Conservation (phyloP, 2,329 filamentous ascomycete genomes). For the Zarea fungicola region DNA sequence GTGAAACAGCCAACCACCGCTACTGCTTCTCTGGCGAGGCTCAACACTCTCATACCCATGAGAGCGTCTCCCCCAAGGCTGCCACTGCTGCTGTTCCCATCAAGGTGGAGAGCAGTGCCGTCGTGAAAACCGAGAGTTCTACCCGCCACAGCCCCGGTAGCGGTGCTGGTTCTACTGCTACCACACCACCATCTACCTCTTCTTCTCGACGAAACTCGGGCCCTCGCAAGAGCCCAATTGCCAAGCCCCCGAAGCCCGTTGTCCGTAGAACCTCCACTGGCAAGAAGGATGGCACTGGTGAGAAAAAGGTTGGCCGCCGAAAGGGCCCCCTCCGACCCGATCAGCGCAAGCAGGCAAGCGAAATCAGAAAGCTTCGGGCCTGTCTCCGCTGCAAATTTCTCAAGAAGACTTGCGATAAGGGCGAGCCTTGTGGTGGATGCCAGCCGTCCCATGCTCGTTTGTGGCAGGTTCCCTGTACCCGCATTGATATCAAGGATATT, state of each 20-base stretch:
- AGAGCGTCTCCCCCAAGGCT: slow-evolving; percentile 62
- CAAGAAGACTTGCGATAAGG: slow-evolving; percentile 98
- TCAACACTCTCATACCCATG: slow-evolving; percentile 36
- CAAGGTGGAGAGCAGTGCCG: slow-evolving; percentile 42
- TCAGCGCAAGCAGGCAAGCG: slow-evolving; percentile 91
- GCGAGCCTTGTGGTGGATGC: slow-evolving; percentile 91
- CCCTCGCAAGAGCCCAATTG: slow-evolving; percentile 69
- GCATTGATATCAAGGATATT: slow-evolving; percentile 98
- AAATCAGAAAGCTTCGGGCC: slow-evolving; percentile 90
- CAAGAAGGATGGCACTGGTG: slow-evolving; percentile 71
- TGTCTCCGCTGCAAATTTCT: slow-evolving; percentile 96
- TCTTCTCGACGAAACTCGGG: slow-evolving; percentile 59
- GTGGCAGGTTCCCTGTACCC: slow-evolving; percentile 96
- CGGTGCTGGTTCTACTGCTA: slow-evolving; percentile 55
- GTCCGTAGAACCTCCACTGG: slow-evolving; percentile 71
- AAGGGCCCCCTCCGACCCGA: slow-evolving; percentile 87
- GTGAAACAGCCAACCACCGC: slow-evolving; percentile 55
- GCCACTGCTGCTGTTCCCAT: slow-evolving; percentile 65
- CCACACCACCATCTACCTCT: slow-evolving; percentile 52
- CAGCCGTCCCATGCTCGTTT: slow-evolving; percentile 91
- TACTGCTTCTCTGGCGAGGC: slow-evolving; percentile 57
- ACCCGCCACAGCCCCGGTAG: slow-evolving; percentile 56
- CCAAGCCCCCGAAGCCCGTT: slow-evolving; percentile 77
- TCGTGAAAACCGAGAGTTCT: slow-evolving; percentile 41
- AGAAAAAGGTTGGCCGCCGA: slow-evolving; percentile 91